These are phyloP conservation scores for Rossbeevera mucosa DNA, from an alignment of 768 basidiomycete genomes.

Conservation along the genomic window DNA sequence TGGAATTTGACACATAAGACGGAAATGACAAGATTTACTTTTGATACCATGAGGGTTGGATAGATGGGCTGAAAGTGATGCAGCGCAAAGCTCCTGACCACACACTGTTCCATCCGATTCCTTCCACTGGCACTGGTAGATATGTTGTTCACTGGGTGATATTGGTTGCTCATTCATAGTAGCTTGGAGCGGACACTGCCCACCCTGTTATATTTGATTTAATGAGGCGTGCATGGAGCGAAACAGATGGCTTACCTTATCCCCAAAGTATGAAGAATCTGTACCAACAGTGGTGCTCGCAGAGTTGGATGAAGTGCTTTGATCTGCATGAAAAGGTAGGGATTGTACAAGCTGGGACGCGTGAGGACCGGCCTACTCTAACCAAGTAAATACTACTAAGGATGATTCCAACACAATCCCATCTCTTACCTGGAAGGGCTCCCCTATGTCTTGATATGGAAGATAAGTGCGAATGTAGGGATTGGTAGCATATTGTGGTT, in stretches of 20 bases:
- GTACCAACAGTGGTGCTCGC: neutral
- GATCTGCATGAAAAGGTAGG: neutral
- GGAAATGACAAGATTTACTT: neutral
- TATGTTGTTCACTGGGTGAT: neutral
- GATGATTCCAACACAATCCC: neutral
- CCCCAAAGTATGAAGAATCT: too few species aligned
- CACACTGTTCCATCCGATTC: neutral
- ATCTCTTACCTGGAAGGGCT: neutral
- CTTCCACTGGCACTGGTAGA: slow-evolving; percentile 7
- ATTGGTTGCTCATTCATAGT: neutral
- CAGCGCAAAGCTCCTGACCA: neutral
- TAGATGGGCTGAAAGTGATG: slow-evolving; percentile 11
- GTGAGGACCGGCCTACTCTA: neutral
- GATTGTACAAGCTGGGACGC: neutral
- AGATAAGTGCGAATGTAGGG: neutral
- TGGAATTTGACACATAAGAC: slow-evolving; percentile 3
- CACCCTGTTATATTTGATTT: too few species aligned
- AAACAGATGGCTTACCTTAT: too few species aligned
- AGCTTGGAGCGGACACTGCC: too few species aligned
- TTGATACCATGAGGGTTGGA: slow-evolving; percentile 11
- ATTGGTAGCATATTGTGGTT: neutral
- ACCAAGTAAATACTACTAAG: too few species aligned
- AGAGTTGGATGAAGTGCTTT: neutral
- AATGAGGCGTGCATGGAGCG: too few species aligned
- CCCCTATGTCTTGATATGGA: neutral